phyloP scores from a whole-genome alignment of 495 filamentous ascomycete genomes.

The Extremus antarcticus region DNA sequence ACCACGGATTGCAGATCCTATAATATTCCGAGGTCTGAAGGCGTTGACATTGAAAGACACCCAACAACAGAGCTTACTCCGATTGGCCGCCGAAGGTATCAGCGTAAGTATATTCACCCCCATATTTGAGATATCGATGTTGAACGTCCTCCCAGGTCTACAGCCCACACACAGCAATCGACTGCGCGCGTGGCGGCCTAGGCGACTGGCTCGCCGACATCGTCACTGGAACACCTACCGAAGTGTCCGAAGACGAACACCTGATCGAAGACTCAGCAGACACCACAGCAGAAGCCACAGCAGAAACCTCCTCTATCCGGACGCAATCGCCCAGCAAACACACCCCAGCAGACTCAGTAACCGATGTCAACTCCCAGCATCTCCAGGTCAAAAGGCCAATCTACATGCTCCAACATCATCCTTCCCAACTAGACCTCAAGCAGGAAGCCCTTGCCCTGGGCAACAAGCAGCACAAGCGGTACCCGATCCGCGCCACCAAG shows the following conservation, averaged over 20 bases:
- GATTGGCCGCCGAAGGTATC: constrained; percentile 77
- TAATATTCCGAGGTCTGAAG: constrained; percentile 89
- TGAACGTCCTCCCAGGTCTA: constrained; percentile 46
- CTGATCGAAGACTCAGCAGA: constrained; percentile 2
- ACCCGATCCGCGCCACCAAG: constrained; percentile 42
- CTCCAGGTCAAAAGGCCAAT: constrained; percentile 19
- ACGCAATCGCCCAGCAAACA: background rate
- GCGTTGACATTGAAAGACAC: constrained; percentile 70
- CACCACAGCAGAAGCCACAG: background rate
- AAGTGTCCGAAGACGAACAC: constrained; percentile 26
- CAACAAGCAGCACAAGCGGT: constrained; percentile 37
- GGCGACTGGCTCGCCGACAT: constrained; percentile 95
- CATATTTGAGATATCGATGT: background rate
- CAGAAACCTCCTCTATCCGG: background rate
- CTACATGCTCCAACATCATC: constrained; percentile 32
- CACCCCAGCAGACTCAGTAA: constrained; percentile 2
- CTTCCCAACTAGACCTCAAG: constrained; percentile 22
- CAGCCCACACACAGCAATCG: constrained; percentile 87
- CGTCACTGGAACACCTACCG: constrained; percentile 41
- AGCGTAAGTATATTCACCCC: constrained; percentile 39
- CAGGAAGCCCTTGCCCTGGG: constrained; percentile 22
- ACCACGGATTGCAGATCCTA: constrained; percentile 64
- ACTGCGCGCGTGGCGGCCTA: constrained; percentile 75
- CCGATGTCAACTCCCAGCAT: background rate
- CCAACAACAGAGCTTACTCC: constrained; percentile 75